Percentiles rank a stretch among this genome's conserved stretches.
phyloP scores from a whole-genome alignment of 1,139 yeast genomes.

The Yamadazyma sp. region DNA sequence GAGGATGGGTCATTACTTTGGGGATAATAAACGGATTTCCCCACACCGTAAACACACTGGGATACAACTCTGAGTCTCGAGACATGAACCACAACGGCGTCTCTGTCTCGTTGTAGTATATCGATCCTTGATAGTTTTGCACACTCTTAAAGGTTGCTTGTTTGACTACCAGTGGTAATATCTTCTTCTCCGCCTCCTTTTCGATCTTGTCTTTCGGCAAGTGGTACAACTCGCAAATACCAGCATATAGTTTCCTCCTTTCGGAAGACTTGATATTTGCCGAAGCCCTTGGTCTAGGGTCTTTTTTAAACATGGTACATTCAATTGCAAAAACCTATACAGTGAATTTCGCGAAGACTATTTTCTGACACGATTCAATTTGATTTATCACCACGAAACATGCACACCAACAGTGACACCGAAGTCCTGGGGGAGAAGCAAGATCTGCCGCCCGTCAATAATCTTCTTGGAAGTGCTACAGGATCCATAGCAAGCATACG shows the following conservation, averaged over 20 bases:
- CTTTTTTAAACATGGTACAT: conserved; percentile 61
- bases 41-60: conserved; percentile 78
- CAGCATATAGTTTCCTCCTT: conserved; percentile 56
- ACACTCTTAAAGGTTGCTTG: conserved; percentile 64
- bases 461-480: conserved; percentile 1
- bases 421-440: background rate
- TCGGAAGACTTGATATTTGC: conserved; percentile 84
- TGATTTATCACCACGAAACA: background rate
- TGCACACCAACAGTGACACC: background rate
- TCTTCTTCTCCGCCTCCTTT: conserved; percentile 43
- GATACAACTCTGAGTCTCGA: conserved; percentile 57
- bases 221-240: conserved; percentile 45
- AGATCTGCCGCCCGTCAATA: background rate
- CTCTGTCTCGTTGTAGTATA: conserved; percentile 63
- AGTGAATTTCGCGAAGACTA: no score
- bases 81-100: conserved; percentile 73
- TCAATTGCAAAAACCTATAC: background rate
- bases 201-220: conserved; percentile 46
- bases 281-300: conserved; percentile 66
- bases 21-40: conserved; percentile 66
- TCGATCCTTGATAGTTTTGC: conserved; percentile 56
- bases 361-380: background rate
- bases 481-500: conserved; percentile 11
- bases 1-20: conserved; percentile 65
- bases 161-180: conserved; percentile 64